A percentile compares a stretch with the other conserved stretches of the same genome.
These are phyloP conservation scores for Calendula officinalis DNA, from an alignment of 129 eudicot genomes.

Conservation along the genomic window DNA sequence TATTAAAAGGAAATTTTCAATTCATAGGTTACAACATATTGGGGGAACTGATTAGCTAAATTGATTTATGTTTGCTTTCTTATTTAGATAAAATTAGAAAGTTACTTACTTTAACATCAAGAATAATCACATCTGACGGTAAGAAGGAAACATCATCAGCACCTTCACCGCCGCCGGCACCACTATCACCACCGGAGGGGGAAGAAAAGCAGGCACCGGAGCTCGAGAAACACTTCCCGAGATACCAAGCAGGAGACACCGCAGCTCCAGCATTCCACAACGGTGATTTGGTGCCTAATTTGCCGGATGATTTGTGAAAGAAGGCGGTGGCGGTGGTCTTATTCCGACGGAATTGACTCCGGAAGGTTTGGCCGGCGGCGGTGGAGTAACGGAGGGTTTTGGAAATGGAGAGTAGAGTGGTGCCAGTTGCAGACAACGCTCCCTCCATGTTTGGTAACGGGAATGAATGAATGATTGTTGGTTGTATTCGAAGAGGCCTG, in stretches of 20 bases:
- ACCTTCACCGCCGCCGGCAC: not conserved
- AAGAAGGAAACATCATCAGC: constrained; percentile 37
- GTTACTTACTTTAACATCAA: constrained; percentile 70
- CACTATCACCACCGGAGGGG: constrained; percentile 20
- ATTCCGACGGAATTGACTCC: constrained; percentile 24
- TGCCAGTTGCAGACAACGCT: constrained; percentile 15
- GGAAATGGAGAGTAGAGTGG: constrained; percentile 29
- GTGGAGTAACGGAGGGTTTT: constrained; percentile 28
- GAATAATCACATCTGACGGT: constrained; percentile 71
- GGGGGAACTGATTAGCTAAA: too few species aligned
- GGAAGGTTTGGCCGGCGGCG: constrained; percentile 21
- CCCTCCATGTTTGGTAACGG: constrained; percentile 8
- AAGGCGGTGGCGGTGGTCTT: constrained; percentile 9
- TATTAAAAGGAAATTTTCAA: too few species aligned
- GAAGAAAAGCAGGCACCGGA: constrained; percentile 18
- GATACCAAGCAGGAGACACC: constrained; percentile 28
- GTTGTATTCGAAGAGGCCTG: not conserved
- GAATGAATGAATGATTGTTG: too few species aligned
- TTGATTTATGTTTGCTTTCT: too few species aligned
- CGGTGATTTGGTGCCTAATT: constrained; percentile 15
- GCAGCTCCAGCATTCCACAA: constrained; percentile 13
- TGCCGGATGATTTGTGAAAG: constrained; percentile 15
- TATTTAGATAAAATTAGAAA: not conserved
- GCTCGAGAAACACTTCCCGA: constrained; percentile 36
- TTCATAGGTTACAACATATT: too few species aligned